Evolutionary conservation across 495 filamentous ascomycete species (phyloP).

Genomic region (Neurospora sp.): DNA sequence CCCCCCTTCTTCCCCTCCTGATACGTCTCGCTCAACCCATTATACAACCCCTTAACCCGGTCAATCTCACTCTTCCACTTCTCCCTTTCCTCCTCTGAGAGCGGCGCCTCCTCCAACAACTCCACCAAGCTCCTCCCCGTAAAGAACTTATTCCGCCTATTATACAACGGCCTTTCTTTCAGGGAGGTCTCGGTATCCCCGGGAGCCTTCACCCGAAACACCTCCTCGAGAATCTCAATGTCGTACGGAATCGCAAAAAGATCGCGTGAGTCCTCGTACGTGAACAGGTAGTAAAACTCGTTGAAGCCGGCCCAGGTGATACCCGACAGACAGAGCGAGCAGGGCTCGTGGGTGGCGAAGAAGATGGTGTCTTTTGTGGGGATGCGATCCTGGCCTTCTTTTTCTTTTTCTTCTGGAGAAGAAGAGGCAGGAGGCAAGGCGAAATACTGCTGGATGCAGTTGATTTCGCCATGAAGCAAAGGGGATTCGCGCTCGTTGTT

Average conservation of each 20-base stretch:
- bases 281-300: constrained; percentile 36
- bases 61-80: constrained; percentile 19
- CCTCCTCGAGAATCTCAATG: constrained; percentile 32
- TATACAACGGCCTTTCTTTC: constrained; percentile 25
- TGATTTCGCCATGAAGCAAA: constrained; percentile 33
- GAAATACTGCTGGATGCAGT: constrained; percentile 36
- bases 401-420: not conserved
- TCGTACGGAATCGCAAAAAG: constrained; percentile 32
- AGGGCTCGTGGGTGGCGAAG: constrained; percentile 34
- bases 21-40: constrained; percentile 24
- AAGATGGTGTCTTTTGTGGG: constrained; percentile 29
- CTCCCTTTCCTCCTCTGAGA: constrained; percentile 11
- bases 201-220: constrained; percentile 26
- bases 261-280: constrained; percentile 34
- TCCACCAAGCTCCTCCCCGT: constrained; percentile 26
- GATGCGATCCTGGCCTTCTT: not conserved
- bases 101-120: constrained; percentile 13
- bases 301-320: constrained; percentile 35
- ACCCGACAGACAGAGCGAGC: constrained; percentile 31
- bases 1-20: constrained; percentile 26
- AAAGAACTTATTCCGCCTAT: constrained; percentile 32
- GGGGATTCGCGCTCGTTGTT: constrained; percentile 31
- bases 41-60: constrained; percentile 28
- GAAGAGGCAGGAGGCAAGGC: constrained; percentile 8
- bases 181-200: constrained; percentile 16